Conservation (phyloP, 2,329 filamentous ascomycete genomes). For the Fusarium tanahbumbuense region DNA sequence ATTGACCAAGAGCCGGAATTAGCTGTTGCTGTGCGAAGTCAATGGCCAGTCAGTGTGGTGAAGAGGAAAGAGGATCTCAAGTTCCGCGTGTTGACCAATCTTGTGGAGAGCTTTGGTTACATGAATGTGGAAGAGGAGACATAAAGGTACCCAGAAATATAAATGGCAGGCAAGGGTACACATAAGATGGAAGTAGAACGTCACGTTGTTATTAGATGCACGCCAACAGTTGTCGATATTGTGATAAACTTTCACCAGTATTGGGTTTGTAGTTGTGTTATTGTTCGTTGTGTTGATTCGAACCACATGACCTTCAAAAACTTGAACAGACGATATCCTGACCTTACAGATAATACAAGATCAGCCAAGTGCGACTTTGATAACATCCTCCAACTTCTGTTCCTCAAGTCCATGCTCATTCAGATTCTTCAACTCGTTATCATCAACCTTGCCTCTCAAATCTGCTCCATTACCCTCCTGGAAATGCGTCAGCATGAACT, state of each 20-base stretch:
- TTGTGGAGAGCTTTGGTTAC: constrained; percentile 37
- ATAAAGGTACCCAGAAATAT: background rate
- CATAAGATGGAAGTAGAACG: background rate
- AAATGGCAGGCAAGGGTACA: no score
- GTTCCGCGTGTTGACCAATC: constrained; percentile 35
- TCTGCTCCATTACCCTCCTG: constrained; percentile 1
- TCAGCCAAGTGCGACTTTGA: background rate
- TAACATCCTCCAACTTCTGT: background rate
- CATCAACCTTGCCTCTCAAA: constrained; percentile 15
- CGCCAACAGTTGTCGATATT: background rate
- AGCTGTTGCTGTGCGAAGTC: constrained; percentile 45
- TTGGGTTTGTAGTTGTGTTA: no score
- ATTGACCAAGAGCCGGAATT: constrained; percentile 32
- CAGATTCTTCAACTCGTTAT: constrained; percentile 1
- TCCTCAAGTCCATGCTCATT: constrained; percentile 3
- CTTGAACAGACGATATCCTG: background rate
- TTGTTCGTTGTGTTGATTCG: no score
- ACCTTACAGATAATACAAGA: background rate
- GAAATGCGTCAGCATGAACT: constrained; percentile 32
- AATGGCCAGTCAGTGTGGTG: constrained; percentile 49
- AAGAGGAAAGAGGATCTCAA: constrained; percentile 46
- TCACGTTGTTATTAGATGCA: background rate
- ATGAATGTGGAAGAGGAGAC: constrained; percentile 1
- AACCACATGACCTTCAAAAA: no score
- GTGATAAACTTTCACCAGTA: no score